Evolutionary conservation across 208 protist species (phyloP).

Genomic region (Leishmania tarentolae): DNA sequence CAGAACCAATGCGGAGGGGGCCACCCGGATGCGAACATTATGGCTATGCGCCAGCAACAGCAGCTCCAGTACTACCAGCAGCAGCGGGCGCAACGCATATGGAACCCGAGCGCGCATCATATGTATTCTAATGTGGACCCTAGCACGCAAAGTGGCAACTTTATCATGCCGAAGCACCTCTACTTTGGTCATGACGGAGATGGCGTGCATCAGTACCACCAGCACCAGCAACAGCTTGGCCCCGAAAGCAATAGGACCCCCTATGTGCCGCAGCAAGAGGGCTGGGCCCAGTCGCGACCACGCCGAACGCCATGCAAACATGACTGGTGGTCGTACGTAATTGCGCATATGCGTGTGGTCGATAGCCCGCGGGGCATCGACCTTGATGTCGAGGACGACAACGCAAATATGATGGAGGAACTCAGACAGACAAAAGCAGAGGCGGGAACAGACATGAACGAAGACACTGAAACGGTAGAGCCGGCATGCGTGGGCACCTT

Average conservation of each 20-base stretch:
- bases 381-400: conserved; percentile 39
- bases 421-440: conserved; percentile 18
- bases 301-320: conserved; percentile 36
- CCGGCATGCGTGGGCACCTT: background rate
- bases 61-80: conserved; percentile 5
- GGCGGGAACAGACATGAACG: background rate
- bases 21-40: conserved; percentile 19
- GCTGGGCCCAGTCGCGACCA: conserved; percentile 27
- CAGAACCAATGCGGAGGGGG: background rate
- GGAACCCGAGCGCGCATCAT: background rate
- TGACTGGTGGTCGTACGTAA: conserved; percentile 45
- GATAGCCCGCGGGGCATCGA: conserved; percentile 44
- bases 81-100: conserved; percentile 13
- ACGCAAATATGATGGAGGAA: conserved; percentile 30
- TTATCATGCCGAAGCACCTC: conserved; percentile 10
- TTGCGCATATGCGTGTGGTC: conserved; percentile 33
- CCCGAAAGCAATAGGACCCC: conserved; percentile 8
- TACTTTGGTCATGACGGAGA: background rate
- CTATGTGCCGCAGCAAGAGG: conserved; percentile 13
- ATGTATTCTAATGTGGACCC: conserved; percentile 12
- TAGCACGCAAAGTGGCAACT: conserved; percentile 13
- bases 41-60: conserved; percentile 20
- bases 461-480: background rate
- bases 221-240: conserved; percentile 26
- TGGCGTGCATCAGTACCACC: conserved; percentile 14